Evolutionary conservation across 768 basidiomycete genomes (phyloP), one percentile per base, ranked within the genome.

Genomic region (Mycena maculata): DNA sequence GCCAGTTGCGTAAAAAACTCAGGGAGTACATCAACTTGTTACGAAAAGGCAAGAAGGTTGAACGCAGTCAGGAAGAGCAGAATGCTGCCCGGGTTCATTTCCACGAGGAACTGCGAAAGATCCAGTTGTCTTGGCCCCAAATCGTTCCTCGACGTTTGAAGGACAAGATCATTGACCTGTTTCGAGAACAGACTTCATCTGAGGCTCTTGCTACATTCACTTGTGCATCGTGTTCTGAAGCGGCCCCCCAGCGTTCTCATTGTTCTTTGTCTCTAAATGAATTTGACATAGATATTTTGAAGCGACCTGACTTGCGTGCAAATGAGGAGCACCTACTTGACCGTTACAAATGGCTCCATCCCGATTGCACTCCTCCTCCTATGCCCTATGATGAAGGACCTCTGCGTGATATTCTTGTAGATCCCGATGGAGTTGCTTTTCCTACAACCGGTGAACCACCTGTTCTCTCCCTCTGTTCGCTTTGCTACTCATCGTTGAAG

Each of bases 81-180:
- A 15, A 25, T 27, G 33, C n/a, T 13, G 10, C 5, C 25, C n/a
- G 6, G 1, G 16, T 22, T 28, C 23, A 18, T 1, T 28, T 27
- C 44, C 27, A 18, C 25, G 33, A 33, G 18, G 16, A 39, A 18
- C 36, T 47, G 0, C 6, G 44, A 12, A 4, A 42, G 28, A 60
- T 60, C 25, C 59, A 25, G 4, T n/a, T 20, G 28, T 48, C 45
- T 20, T 60, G 48, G 59, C 59, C 59, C 7, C 44, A 60, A 25
- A 18, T 47, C 18, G 22, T 60, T 38, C 45, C 58, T 22, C 44
- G 49, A 23, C 18, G n/a, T 11, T 33, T 49, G 45, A 60, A 60
- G 22, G 47, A 60, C 45, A 45, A 60, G n/a, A 44, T 60, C n/a
- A 60, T 60, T 45, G 27, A 36, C 8, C 9, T 31, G n/a, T 60